phyloP scores from a whole-genome alignment of 306 rosid species.

The Ochetophila trinervis region DNA sequence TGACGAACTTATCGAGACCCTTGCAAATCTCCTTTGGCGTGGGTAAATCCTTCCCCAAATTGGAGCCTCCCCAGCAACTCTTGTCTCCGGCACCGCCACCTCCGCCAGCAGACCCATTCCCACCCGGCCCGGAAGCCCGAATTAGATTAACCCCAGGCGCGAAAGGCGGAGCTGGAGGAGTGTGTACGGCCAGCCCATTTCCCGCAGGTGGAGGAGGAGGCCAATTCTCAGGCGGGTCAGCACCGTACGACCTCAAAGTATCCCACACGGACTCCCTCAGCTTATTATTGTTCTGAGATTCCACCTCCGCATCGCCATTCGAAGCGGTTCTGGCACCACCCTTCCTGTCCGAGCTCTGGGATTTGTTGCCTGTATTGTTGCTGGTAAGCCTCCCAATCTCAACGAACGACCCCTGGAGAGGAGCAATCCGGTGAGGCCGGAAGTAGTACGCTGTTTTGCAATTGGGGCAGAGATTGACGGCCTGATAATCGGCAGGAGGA shows the following conservation, averaged over 20 bases:
- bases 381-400: slow-evolving; percentile 71
- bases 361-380: neutral
- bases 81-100: slow-evolving; percentile 47
- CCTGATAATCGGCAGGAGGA: slow-evolving; percentile 35
- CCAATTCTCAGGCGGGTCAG: slow-evolving; percentile 76
- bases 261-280: slow-evolving; percentile 58
- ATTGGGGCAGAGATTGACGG: slow-evolving; percentile 79
- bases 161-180: slow-evolving; percentile 91
- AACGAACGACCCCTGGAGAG: slow-evolving; percentile 81
- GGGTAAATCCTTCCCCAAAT: slow-evolving; percentile 84
- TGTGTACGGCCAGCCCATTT: slow-evolving; percentile 83
- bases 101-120: slow-evolving; percentile 23
- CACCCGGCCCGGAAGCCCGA: slow-evolving; percentile 56
- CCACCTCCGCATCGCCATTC: slow-evolving; percentile 31
- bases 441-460: slow-evolving; percentile 86
- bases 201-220: slow-evolving; percentile 45
- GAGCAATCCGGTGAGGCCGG: slow-evolving; percentile 58
- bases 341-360: slow-evolving; percentile 33
- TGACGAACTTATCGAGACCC: slow-evolving; percentile 93
- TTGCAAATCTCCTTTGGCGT: slow-evolving; percentile 88
- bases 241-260: slow-evolving; percentile 49
- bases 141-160: slow-evolving; percentile 67
- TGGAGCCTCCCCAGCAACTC: slow-evolving; percentile 85
- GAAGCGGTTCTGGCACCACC: slow-evolving; percentile 26
- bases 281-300: slow-evolving; percentile 33